Conservation (phyloP, 179 eudicot genomes). For the Vitellaria paradoxa region DNA sequence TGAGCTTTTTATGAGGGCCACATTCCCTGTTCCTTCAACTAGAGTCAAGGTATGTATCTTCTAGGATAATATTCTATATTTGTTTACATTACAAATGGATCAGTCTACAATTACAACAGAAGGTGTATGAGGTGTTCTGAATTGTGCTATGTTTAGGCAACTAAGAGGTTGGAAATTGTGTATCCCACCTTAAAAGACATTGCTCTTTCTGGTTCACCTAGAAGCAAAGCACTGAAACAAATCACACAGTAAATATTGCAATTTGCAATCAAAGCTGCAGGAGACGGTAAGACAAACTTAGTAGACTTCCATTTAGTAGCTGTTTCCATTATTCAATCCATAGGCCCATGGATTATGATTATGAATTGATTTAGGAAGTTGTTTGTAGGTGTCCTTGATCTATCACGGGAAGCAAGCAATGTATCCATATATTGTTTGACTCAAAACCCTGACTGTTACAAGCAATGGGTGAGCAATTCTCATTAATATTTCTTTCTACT, state of each 20-base stretch:
- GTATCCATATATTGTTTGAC: slow-evolving; percentile 41
- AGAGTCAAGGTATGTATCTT: slow-evolving; percentile 38
- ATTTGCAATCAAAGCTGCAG: slow-evolving; percentile 38
- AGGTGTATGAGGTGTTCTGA: not conserved
- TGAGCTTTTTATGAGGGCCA: slow-evolving; percentile 38
- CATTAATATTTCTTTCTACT: not conserved
- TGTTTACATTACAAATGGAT: not conserved
- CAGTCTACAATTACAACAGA: not conserved
- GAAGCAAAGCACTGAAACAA: slow-evolving; percentile 48
- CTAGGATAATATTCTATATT: not conserved
- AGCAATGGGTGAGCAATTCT: slow-evolving; percentile 44
- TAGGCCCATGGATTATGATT: not conserved
- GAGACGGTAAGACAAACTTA: slow-evolving; percentile 27
- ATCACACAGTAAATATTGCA: slow-evolving; percentile 30
- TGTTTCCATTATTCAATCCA: not conserved
- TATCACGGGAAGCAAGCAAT: slow-evolving; percentile 38
- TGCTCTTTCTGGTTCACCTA: slow-evolving; percentile 44
- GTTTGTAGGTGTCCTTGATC: slow-evolving; percentile 31
- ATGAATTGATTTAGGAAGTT: not conserved
- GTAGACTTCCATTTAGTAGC: not conserved
- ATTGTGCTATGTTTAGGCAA: slow-evolving; percentile 30
- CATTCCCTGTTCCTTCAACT: slow-evolving; percentile 45
- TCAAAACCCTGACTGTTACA: slow-evolving; percentile 43
- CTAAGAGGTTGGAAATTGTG: slow-evolving; percentile 49
- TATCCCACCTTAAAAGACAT: slow-evolving; percentile 49